These are phyloP conservation scores for Cladosporium sp. DNA, from an alignment of 2,329 filamentous ascomycete genomes.

Conservation along the genomic window DNA sequence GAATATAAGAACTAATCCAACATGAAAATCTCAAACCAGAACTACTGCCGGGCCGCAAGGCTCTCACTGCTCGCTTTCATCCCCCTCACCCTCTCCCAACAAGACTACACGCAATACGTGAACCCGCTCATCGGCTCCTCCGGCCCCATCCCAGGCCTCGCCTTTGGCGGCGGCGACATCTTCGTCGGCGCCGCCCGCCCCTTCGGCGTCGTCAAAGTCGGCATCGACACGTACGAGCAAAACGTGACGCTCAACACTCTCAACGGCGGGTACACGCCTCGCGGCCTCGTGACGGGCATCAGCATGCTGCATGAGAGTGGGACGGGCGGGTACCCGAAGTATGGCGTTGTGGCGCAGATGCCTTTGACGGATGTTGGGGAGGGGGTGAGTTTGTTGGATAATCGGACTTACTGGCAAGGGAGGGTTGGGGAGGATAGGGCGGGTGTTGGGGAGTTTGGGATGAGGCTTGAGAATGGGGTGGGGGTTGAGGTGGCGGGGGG, in stretches of 20 bases:
- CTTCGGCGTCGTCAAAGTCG: constrained; percentile 41
- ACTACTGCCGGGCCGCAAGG: too few species aligned
- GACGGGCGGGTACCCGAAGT: constrained; percentile 65
- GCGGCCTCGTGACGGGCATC: constrained; percentile 26
- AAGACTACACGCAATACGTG: constrained; percentile 41
- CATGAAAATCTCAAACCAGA: too few species aligned
- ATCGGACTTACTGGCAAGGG: constrained; percentile 36
- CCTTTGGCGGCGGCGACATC: constrained; percentile 41
- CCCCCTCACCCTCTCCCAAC: constrained; percentile 15
- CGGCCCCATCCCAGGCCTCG: constrained; percentile 40
- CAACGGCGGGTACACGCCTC: constrained; percentile 38
- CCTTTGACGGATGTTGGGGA: constrained; percentile 40
- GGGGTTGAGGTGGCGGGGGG: constrained; percentile 55
- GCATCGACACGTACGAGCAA: constrained; percentile 37
- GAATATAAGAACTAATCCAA: too few species aligned
- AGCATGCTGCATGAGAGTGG: constrained; percentile 49
- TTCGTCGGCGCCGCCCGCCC: constrained; percentile 40
- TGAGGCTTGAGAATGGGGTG: constrained; percentile 52
- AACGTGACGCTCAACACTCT: constrained; percentile 32
- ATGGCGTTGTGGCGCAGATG: constrained; percentile 57
- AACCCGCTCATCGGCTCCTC: constrained; percentile 49
- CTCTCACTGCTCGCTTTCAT: too few species aligned
- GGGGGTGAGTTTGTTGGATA: constrained; percentile 36
- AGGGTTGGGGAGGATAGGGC: constrained; percentile 36
- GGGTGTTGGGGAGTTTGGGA: constrained; percentile 58